These are phyloP conservation scores for Xylaria arbuscula DNA, from an alignment of 2,329 filamentous ascomycete genomes.

Conservation along the genomic window DNA sequence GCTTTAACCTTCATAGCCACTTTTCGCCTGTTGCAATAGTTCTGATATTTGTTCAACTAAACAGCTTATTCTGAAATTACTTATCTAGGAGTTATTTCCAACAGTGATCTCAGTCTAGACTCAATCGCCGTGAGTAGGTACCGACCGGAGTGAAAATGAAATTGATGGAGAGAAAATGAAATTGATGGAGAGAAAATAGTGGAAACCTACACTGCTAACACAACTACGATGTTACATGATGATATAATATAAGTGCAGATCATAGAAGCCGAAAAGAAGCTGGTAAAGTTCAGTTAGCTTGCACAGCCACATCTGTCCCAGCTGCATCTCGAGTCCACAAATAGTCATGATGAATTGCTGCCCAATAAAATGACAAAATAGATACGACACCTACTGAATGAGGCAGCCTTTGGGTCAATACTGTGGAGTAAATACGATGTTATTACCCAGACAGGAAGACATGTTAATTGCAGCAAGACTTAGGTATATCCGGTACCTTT, in stretches of 20 bases:
- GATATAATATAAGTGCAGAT: neutral
- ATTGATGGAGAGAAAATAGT: neutral
- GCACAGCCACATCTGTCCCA: slow-evolving; percentile 15
- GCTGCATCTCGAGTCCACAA: neutral
- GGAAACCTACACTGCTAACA: neutral
- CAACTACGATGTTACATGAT: slow-evolving; percentile 1
- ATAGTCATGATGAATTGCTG: neutral
- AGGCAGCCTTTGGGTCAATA: neutral
- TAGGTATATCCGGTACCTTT: neutral
- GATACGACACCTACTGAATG: neutral
- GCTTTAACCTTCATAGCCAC: too few species aligned
- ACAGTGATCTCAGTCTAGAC: too few species aligned
- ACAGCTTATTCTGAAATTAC: too few species aligned
- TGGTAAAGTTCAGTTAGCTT: neutral
- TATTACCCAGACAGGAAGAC: neutral
- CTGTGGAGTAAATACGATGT: neutral
- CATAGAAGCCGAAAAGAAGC: slow-evolving; percentile 7
- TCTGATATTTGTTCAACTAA: too few species aligned
- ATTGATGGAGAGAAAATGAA: too few species aligned
- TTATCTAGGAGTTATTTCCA: too few species aligned
- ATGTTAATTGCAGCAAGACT: neutral
- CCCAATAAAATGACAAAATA: neutral
- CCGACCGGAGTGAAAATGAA: neutral
- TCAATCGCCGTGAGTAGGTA: neutral
- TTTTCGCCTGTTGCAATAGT: too few species aligned